These are phyloP conservation scores for Saprolegnia parasitica DNA, from an alignment of 352 stramenopile genomes.

Conservation along the genomic window DNA sequence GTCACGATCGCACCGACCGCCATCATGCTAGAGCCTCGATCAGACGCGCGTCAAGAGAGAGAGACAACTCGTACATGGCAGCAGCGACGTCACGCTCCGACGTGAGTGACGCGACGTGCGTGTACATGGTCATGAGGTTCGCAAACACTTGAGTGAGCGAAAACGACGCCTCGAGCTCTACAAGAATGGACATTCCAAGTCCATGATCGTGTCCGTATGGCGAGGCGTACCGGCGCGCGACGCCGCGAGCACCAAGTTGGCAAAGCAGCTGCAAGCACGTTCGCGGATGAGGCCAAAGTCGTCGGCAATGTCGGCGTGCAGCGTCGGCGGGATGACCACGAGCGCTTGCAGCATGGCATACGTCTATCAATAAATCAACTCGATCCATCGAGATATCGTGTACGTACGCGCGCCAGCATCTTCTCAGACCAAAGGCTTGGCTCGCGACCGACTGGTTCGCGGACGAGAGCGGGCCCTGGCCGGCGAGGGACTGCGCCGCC, in stretches of 20 bases:
- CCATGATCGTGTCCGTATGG: no score
- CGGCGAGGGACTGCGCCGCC: slow-evolving; percentile 12
- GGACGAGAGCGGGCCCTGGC: not conserved
- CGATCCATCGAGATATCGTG: not conserved
- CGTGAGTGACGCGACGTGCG: slow-evolving; percentile 50
- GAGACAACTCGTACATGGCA: slow-evolving; percentile 13
- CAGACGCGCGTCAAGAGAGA: not conserved
- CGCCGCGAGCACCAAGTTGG: slow-evolving; percentile 33
- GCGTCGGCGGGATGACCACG: slow-evolving; percentile 59
- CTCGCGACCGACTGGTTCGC: slow-evolving; percentile 1
- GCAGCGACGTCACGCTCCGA: slow-evolving; percentile 31
- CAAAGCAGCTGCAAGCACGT: slow-evolving; percentile 72
- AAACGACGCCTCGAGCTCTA: slow-evolving; percentile 36
- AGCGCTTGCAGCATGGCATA: slow-evolving; percentile 65
- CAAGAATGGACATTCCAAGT: no score
- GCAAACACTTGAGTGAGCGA: slow-evolving; percentile 63
- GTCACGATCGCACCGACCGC: slow-evolving; percentile 71
- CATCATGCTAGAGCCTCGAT: slow-evolving; percentile 35
- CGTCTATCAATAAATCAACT: not conserved
- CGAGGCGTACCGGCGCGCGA: not conserved
- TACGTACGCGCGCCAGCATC: slow-evolving; percentile 20
- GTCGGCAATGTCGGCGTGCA: slow-evolving; percentile 41
- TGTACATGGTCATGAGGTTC: slow-evolving; percentile 71
- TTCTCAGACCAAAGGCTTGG: slow-evolving; percentile 27
- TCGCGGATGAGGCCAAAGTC: slow-evolving; percentile 82